phyloP scores from a whole-genome alignment of 116 monocot species.

The Iris pallida region DNA sequence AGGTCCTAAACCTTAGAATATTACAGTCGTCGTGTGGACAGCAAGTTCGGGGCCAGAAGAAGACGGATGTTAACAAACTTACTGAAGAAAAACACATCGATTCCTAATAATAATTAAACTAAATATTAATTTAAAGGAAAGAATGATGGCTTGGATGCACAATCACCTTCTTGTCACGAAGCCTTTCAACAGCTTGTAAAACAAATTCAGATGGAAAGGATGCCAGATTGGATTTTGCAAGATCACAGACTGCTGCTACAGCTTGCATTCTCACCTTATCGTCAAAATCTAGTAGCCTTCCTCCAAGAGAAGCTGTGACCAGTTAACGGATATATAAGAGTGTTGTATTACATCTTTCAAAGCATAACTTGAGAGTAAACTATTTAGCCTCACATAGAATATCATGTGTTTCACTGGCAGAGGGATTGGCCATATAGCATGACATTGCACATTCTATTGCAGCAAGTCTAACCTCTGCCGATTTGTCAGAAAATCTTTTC shows the following conservation, averaged over 20 bases:
- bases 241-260: constrained; percentile 62
- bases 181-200: constrained; percentile 48
- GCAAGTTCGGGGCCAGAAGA: no score
- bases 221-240: constrained; percentile 55
- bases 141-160: not conserved
- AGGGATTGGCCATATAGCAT: constrained; percentile 41
- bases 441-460: constrained; percentile 74
- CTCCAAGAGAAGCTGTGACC: constrained; percentile 61
- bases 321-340: constrained; percentile 11
- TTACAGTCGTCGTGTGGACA: no score
- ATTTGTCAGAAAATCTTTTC: constrained; percentile 84
- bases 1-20: no score
- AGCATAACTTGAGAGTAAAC: not conserved
- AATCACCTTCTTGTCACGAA: constrained; percentile 85
- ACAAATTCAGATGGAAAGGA: constrained; percentile 64
- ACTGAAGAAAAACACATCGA: not conserved
- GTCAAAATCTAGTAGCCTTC: constrained; percentile 83
- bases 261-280: constrained; percentile 88
- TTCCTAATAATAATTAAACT: not conserved
- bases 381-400: constrained; percentile 52
- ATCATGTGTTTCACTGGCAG: constrained; percentile 39
- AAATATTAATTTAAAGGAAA: not conserved
- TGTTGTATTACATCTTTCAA: not conserved
- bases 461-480: constrained; percentile 64
- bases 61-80: no score